These are phyloP conservation scores for Epichloe gansuensis DNA, from an alignment of 2,329 filamentous ascomycete species.

Conservation along the genomic window DNA sequence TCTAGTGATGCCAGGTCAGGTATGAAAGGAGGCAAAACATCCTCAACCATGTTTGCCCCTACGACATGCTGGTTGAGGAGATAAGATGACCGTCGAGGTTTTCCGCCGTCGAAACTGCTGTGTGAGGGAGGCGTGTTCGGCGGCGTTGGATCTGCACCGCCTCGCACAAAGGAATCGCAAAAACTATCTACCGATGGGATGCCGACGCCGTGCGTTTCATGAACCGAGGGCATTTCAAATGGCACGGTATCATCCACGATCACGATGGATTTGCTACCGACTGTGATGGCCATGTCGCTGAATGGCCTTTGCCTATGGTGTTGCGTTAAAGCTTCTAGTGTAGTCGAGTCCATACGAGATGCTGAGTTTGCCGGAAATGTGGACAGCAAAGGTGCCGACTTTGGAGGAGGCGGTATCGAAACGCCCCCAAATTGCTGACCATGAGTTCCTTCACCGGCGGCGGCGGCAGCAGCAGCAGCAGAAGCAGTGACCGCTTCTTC, in stretches of 20 bases:
- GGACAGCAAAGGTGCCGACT: constrained; percentile 15
- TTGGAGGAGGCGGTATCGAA: constrained; percentile 10
- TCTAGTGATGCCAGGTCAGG: constrained; percentile 32
- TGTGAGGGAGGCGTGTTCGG: constrained; percentile 46
- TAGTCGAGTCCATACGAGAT: constrained; percentile 28
- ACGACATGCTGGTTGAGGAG: constrained; percentile 36
- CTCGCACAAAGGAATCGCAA: constrained; percentile 36
- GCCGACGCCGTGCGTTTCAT: constrained; percentile 29
- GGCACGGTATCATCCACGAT: constrained; percentile 62
- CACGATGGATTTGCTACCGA: constrained; percentile 79
- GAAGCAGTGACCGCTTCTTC: not conserved
- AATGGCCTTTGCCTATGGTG: constrained; percentile 26
- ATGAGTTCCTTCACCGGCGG: constrained; percentile 7
- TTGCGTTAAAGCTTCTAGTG: constrained; percentile 21
- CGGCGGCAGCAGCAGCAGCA: constrained; percentile 20
- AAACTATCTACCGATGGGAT: constrained; percentile 40
- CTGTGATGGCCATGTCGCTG: constrained; percentile 51
- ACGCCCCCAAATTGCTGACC: constrained; percentile 14
- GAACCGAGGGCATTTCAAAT: constrained; percentile 36
- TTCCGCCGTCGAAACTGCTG: constrained; percentile 24
- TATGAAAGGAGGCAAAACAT: constrained; percentile 33
- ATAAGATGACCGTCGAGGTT: constrained; percentile 42
- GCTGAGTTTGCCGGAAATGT: constrained; percentile 28
- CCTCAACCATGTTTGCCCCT: constrained; percentile 22
- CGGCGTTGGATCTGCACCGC: constrained; percentile 42